Percentiles rank a stretch among this genome's conserved stretches.
Evolutionary conservation across 1,284 basidiomycete genomes (phyloP).

Genomic region (Mrakiaceae sp.): DNA sequence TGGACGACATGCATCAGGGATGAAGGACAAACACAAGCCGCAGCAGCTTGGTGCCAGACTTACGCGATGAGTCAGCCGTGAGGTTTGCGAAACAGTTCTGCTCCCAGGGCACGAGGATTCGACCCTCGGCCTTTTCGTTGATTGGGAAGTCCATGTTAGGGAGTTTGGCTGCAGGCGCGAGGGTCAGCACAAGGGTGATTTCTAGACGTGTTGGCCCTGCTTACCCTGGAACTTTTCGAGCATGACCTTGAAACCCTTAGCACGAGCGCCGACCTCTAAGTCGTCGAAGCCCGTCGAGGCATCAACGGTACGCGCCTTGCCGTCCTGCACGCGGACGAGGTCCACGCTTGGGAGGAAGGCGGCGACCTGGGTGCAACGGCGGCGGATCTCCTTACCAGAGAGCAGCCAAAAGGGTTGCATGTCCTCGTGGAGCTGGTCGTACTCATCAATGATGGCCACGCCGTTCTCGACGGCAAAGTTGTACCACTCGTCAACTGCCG

Average conservation of each 20-base stretch:
- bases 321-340: conserved; percentile 59
- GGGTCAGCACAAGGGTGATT: background rate
- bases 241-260: conserved; percentile 62
- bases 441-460: conserved; percentile 79
- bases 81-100: conserved; percentile 56
- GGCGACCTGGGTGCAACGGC: conserved; percentile 58
- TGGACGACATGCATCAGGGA: conserved; percentile 22
- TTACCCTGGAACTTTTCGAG: conserved; percentile 57
- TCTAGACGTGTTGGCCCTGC: background rate
- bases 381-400: conserved; percentile 56
- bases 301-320: conserved; percentile 51
- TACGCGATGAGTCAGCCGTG: conserved; percentile 39
- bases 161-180: conserved; percentile 41
- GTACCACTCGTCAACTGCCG: conserved; percentile 66
- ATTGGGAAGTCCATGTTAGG: conserved; percentile 86
- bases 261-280: conserved; percentile 60
- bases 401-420: conserved; percentile 69
- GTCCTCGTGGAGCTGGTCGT: conserved; percentile 68
- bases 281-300: conserved; percentile 51
- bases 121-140: conserved; percentile 82
- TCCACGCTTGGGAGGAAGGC: conserved; percentile 72
- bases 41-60: conserved; percentile 20
- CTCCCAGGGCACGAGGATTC: conserved; percentile 81
- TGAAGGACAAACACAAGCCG: background rate
- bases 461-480: conserved; percentile 59